Evolutionary conservation across 768 basidiomycete species (phyloP).

Genomic region (Russula earlei): DNA sequence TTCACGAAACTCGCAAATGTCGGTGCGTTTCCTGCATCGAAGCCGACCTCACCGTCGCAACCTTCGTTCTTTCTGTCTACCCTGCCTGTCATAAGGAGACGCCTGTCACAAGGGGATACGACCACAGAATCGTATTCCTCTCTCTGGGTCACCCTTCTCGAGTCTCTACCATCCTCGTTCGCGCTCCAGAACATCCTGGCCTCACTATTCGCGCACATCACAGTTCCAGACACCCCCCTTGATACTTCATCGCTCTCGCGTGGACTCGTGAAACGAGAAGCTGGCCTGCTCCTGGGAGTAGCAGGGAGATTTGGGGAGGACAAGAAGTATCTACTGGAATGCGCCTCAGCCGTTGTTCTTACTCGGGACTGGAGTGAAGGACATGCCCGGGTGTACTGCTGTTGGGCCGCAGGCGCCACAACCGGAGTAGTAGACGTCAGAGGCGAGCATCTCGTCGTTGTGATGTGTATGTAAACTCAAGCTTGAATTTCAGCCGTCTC

Average conservation of each 20-base stretch:
- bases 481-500: constrained; percentile 31
- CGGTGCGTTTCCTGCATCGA: constrained; percentile 50
- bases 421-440: constrained; percentile 28
- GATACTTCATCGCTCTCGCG: constrained; percentile 30
- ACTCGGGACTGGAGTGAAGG: constrained; percentile 51
- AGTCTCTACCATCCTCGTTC: constrained; percentile 39
- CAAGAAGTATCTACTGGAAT: constrained; percentile 44
- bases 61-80: constrained; percentile 58
- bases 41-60: constrained; percentile 45
- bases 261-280: constrained; percentile 44
- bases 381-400: constrained; percentile 53
- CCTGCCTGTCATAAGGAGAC: constrained; percentile 39
- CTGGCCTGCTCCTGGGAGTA: constrained; percentile 39
- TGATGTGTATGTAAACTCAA: not conserved
- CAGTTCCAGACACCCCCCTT: constrained; percentile 25
- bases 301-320: constrained; percentile 42
- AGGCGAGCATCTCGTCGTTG: constrained; percentile 22
- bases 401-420: constrained; percentile 51
- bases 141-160: constrained; percentile 42
- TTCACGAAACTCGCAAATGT: constrained; percentile 58
- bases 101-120: constrained; percentile 25
- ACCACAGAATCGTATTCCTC: constrained; percentile 32
- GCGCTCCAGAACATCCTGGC: constrained; percentile 48
- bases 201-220: constrained; percentile 48
- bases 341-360: constrained; percentile 38